phyloP scores from a whole-genome alignment of 1,284 basidiomycete species.

The Marasmius sp. region DNA sequence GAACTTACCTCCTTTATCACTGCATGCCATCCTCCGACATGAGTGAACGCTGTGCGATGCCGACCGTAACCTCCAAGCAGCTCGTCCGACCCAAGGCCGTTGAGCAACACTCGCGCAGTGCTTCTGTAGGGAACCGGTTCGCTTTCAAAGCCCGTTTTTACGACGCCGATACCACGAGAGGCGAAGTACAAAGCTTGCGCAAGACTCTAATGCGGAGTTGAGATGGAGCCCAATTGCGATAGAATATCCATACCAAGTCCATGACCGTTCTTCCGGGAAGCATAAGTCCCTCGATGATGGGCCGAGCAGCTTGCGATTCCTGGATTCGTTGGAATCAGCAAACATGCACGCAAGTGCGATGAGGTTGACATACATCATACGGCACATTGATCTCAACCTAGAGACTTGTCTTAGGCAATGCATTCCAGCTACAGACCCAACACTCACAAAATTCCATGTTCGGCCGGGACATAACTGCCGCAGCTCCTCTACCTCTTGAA shows the following conservation, averaged over 20 bases:
- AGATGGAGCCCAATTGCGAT: neutral
- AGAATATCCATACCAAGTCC: constrained; percentile 70
- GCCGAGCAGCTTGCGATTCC: constrained; percentile 64
- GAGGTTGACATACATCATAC: constrained; percentile 56
- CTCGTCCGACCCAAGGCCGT: constrained; percentile 94
- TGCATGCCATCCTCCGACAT: constrained; percentile 63
- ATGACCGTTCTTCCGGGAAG: constrained; percentile 83
- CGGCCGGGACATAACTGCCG: constrained; percentile 68
- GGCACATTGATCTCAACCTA: constrained; percentile 86
- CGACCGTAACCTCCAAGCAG: constrained; percentile 92
- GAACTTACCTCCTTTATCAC: constrained; percentile 76
- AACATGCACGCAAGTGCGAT: constrained; percentile 5
- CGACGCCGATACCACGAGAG: constrained; percentile 70
- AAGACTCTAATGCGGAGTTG: constrained; percentile 64
- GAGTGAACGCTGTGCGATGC: constrained; percentile 76
- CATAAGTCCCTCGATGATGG: constrained; percentile 74
- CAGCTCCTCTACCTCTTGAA: constrained; percentile 78
- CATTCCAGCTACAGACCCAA: constrained; percentile 4
- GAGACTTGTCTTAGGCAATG: neutral
- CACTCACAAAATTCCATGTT: constrained; percentile 83
- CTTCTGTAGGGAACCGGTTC: constrained; percentile 61
- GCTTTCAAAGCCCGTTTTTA: constrained; percentile 37
- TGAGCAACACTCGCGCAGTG: constrained; percentile 81
- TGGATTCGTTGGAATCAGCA: constrained; percentile 25
- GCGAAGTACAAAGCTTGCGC: constrained; percentile 94